Evolutionary conservation across 805 yeast genomes (phyloP), one percentile per base, ranked within the genome.

Genomic region (Scheffersomyces ergatensis): DNA sequence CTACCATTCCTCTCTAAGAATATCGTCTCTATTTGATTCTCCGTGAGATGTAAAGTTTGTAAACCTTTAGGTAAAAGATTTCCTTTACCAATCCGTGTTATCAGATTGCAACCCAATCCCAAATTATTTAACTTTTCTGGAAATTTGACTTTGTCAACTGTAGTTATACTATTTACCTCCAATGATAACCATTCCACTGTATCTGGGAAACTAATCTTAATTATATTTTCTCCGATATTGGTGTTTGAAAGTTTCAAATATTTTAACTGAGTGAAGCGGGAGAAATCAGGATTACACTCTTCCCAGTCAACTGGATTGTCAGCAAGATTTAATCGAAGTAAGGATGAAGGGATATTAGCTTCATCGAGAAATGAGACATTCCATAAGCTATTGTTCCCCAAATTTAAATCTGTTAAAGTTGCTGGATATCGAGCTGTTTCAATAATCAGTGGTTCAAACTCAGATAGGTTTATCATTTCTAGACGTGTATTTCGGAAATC

Each of bases 231-330:
- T 1, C 48, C 51, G 16, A 56, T 31, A 11, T 36, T 40, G 5
- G 59, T 52, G 30, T 51, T 46, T 21, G 43, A 38, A 9, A 56
- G 33, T 19, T 44, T 47, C 18, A 56, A 42, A 14, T 31, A 34
- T 20, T 18, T 37, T 16, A 56, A 30, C 3, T 41, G 37, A 2
- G 20, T 14, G 16, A 39, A 39, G 16, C 42, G 42, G 12, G 1
- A 54, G 53, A 33, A 56, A 49, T 30, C 8, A 15, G 42, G 37
- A 2, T 21, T 21, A 20, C 5, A 5, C 12, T 12, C 13, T 9
- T 23, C 23, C 60, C 59, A 55, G 25, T 44, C 38, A 13, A 53
- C 49, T 9, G 54, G 53, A 42, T 57, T 57, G 34, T 51, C 39
- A 3, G 57, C 41, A n/a, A 54, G 18, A 25, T 43, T 39, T 13